A percentile compares a stretch with the other conserved stretches of the same genome.
These are phyloP conservation scores for Planoprotostelium fungivorum DNA, from an alignment of 78 protist genomes.

Conservation along the genomic window DNA sequence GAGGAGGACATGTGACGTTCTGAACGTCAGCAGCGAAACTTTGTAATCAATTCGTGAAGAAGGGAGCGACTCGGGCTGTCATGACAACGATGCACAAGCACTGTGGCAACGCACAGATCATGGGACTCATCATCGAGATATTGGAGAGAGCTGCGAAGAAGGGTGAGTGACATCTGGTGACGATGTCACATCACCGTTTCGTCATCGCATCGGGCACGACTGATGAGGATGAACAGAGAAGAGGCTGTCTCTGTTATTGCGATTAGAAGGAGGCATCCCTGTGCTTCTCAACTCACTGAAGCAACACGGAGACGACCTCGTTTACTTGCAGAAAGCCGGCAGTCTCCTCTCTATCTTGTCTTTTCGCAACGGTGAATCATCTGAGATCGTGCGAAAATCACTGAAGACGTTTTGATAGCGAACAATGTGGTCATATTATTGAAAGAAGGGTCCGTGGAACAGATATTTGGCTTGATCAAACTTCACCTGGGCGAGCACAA, in stretches of 20 bases:
- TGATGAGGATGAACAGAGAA: not conserved
- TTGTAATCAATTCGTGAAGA: not conserved
- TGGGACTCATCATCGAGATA: not conserved
- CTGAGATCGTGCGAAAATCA: no score
- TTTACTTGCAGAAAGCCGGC: not conserved
- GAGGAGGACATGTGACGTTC: not conserved
- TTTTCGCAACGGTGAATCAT: not conserved
- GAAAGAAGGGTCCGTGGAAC: not conserved
- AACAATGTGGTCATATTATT: not conserved
- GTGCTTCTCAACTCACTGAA: not conserved
- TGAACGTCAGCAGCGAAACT: not conserved
- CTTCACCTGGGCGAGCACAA: not conserved
- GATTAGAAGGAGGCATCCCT: not conserved
- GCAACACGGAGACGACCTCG: not conserved
- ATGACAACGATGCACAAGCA: not conserved
- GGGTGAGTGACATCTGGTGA: not conserved
- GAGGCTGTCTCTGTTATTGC: not conserved
- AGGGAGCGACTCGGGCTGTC: not conserved
- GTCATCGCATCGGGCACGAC: no score
- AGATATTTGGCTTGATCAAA: not conserved
- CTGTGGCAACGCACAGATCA: not conserved
- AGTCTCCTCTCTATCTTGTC: not conserved
- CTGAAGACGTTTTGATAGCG: no score
- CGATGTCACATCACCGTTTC: no score
- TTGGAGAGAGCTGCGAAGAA: not conserved